Evolutionary conservation across 2,329 filamentous ascomycete species (phyloP).

Genomic region (Colletotrichum sublineola): DNA sequence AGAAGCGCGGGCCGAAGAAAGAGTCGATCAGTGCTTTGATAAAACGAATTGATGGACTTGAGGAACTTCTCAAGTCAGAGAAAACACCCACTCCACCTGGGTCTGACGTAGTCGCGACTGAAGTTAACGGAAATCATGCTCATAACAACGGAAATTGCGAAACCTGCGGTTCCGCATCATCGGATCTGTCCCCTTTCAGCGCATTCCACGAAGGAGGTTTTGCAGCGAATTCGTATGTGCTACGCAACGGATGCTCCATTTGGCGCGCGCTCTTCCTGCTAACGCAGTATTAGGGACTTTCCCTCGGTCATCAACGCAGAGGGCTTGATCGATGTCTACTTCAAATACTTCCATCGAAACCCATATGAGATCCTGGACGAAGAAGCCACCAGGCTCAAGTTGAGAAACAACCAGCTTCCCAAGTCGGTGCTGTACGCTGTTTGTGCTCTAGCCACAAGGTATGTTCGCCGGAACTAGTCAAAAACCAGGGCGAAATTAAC

Average conservation of each 20-base stretch:
- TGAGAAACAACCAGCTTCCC: conserved; percentile 28
- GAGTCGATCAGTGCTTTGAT: conserved; percentile 37
- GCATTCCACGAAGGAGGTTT: conserved; percentile 10
- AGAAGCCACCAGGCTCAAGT: conserved; percentile 4
- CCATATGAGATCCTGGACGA: conserved; percentile 33
- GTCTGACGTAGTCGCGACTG: conserved; percentile 14
- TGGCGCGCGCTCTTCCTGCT: not conserved
- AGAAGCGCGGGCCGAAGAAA: conserved; percentile 36
- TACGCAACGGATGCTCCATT: not conserved
- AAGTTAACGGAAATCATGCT: conserved; percentile 3
- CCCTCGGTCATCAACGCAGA: conserved; percentile 28
- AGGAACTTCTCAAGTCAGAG: conserved; percentile 38
- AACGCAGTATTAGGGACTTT: conserved; percentile 3
- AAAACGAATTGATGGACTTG: conserved; percentile 34
- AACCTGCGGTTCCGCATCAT: conserved; percentile 24
- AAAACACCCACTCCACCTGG: conserved; percentile 32
- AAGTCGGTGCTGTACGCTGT: conserved; percentile 25
- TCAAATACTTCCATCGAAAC: conserved; percentile 30
- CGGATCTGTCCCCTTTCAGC: conserved; percentile 29
- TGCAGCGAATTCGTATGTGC: conserved; percentile 12
- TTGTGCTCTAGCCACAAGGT: conserved; percentile 35
- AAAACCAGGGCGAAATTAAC: not conserved
- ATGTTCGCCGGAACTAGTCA: not conserved
- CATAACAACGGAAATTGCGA: not conserved
- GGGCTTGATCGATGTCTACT: conserved; percentile 30